A percentile compares a stretch with the other conserved stretches of the same genome.
Conservation (phyloP, 257 asterid genomes). For the Nicotiana knightiana region DNA sequence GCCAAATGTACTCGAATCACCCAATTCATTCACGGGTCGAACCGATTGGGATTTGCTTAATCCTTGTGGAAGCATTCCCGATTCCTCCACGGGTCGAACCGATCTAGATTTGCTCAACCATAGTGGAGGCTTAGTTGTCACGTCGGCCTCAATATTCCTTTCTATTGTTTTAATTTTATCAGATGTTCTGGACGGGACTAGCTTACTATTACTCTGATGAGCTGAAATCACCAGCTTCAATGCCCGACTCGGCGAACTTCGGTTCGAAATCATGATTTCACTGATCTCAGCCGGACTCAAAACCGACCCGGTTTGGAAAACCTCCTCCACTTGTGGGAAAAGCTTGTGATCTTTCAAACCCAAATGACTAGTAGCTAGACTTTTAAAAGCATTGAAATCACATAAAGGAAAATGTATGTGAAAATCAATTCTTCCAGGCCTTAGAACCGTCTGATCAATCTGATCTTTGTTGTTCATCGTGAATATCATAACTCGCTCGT, state of each 20-base stretch:
- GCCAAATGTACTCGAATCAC: constrained; percentile 28
- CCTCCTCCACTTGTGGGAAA: constrained; percentile 68
- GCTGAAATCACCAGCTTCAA: constrained; percentile 68
- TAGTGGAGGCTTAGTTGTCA: constrained; percentile 34
- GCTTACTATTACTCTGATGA: neutral
- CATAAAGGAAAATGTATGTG: constrained; percentile 75
- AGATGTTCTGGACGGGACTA: neutral
- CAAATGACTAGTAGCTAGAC: constrained; percentile 59
- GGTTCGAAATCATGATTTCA: constrained; percentile 78
- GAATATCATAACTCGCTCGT: constrained; percentile 73
- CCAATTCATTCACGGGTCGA: constrained; percentile 32
- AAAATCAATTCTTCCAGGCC: constrained; percentile 85
- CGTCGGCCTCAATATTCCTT: constrained; percentile 20
- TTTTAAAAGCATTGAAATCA: constrained; percentile 70
- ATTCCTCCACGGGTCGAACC: neutral
- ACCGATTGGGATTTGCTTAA: constrained; percentile 22
- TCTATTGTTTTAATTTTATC: constrained; percentile 24
- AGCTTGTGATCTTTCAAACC: constrained; percentile 76
- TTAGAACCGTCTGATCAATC: constrained; percentile 47
- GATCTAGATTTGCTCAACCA: constrained; percentile 35
- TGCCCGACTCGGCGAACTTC: constrained; percentile 80
- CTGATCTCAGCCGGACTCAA: constrained; percentile 85
- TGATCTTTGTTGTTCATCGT: constrained; percentile 64
- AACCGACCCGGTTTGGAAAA: constrained; percentile 65
- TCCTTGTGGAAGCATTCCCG: neutral